Base-by-base conservation (phyloP, 2,329 filamentous ascomycete species). In the Zymoseptoria brevis region DNA sequence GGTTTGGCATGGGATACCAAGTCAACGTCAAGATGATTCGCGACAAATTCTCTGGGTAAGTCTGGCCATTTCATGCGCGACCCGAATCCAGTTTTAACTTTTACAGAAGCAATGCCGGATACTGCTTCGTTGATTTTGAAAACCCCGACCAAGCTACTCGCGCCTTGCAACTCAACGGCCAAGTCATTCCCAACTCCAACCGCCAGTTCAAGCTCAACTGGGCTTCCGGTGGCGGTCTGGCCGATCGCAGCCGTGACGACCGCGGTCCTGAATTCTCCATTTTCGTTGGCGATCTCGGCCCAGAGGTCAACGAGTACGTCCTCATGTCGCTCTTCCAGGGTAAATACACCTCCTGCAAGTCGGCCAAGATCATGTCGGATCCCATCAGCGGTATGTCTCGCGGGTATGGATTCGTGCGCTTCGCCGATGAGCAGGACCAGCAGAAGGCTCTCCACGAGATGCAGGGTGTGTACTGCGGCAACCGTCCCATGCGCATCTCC, bases 1-100 rank as follows among this genome's bases (percentile, higher is more conserved):
- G 90, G 83, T 96, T 90, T 71, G 86, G 92, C 69, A 89, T 96
- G 79, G 91, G 89, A 67, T 94, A 97, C 77, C 86, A 86, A 64
- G 94, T 99, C 70, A 96, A 96, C 70, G 94, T 99, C 69, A 99
- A 99, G 84, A 96, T 99, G 83, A 99, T 99, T 71, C 90, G 94
- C 66, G 94, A 99, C 80, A 96, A 96, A 78, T 96, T 96, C 76
- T 96, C 93, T 73, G 94, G 93, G 91, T 96, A 82, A 77, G 82
- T 55, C 26, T 50, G 53, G 55, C 56, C 49, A 29, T 19, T 55
- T 50, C 29, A 29, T 30, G 7, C 49, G 49, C 13, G 35, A 53
- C 55, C 50, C 50, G 19, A 30, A 22, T 8, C 30, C 21, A 56
- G 51, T 53, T 9, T 41, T 53, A 54, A 53, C 53, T 64, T 41